Percentiles rank a stretch among this genome's conserved stretches.
Conservation (phyloP, 2,329 filamentous ascomycete genomes). For the Tolypocladium guangdongense region DNA sequence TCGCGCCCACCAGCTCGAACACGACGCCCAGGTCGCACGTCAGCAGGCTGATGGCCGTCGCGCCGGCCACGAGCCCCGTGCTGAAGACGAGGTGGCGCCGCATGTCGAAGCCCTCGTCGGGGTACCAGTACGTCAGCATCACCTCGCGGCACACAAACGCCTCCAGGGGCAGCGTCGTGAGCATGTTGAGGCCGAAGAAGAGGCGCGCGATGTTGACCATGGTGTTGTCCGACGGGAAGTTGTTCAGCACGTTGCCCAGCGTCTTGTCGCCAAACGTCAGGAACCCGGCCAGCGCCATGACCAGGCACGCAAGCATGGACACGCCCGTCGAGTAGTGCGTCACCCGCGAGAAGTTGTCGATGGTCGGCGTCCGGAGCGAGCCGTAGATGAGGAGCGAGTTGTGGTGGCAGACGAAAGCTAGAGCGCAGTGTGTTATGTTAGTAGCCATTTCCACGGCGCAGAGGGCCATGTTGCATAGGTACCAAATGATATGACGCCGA, state of each 20-base stretch:
- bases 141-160: slow-evolving; percentile 96
- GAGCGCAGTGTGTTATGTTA: not conserved
- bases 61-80: slow-evolving; percentile 66
- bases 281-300: slow-evolving; percentile 82
- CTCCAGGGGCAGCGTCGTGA: slow-evolving; percentile 91
- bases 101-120: slow-evolving; percentile 64
- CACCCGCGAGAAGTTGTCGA: slow-evolving; percentile 86
- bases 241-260: slow-evolving; percentile 93
- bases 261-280: slow-evolving; percentile 88
- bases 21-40: slow-evolving; percentile 92
- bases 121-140: slow-evolving; percentile 75
- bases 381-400: slow-evolving; percentile 97
- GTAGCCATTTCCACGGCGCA: not conserved
- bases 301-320: slow-evolving; percentile 82
- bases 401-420: slow-evolving; percentile 67
- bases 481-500: slow-evolving; percentile 98
- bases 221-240: slow-evolving; percentile 81
- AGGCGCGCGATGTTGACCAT: slow-evolving; percentile 92
- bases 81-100: slow-evolving; percentile 81
- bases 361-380: slow-evolving; percentile 83
- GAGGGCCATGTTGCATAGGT: slow-evolving; percentile 16
- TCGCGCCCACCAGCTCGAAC: slow-evolving; percentile 92
- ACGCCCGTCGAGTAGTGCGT: slow-evolving; percentile 89
- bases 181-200: slow-evolving; percentile 97
- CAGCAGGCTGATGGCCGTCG: slow-evolving; percentile 66